Base-by-base conservation (phyloP, 2,329 filamentous ascomycete species). In the Ceratocystiopsis minuta region DNA sequence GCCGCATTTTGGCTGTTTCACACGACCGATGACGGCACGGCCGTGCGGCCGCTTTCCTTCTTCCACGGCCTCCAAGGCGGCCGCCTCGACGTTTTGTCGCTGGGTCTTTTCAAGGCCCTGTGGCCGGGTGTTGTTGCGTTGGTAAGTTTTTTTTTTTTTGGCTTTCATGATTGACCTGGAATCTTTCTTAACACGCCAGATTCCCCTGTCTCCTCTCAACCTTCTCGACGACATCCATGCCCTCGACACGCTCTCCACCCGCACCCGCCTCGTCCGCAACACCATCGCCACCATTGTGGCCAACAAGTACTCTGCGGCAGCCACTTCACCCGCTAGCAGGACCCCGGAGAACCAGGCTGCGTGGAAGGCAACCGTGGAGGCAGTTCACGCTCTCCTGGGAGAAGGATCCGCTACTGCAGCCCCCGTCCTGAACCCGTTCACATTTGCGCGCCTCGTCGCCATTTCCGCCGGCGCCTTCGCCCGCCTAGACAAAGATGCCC, bases 401-500 rank as follows among this genome's bases (percentile, higher is more conserved):
- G 14, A 12, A 5, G 16, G 3, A 10, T 11, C 15, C 3, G 14
- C 6, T 3, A 13, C 13, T 1, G 18, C 3, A 16, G 4, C 14
- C 7, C 11, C 41, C 1, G 11, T 16, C 2, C 35, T 48, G 16
- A 50, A 44, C 10, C 41, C 43, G 2, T 34, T 37, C 28, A 43
- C 44, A n/a, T 51, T 50, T 39, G 49, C 42, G 1, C 50, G 55
- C 7, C 45, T 53, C 42, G 49, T 56, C 38, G 50, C 51, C 35
- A 44, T 56, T 35, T 40, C 54, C 2, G 51, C 53, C 16, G 56
- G 56, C 10, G 52, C 55, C 11, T 48, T 52, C 16, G 53, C 55
- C 1, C 53, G 56, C 2, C 53, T 59, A 11, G 58, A 60, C 47
- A 53, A 51, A 20, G 52, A 61, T 13, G 50, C 62, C 13, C 50